Percentiles rank a stretch among this genome's conserved stretches.
phyloP scores from a whole-genome alignment of 2,329 filamentous ascomycete species.

The Calonectria pteridis region DNA sequence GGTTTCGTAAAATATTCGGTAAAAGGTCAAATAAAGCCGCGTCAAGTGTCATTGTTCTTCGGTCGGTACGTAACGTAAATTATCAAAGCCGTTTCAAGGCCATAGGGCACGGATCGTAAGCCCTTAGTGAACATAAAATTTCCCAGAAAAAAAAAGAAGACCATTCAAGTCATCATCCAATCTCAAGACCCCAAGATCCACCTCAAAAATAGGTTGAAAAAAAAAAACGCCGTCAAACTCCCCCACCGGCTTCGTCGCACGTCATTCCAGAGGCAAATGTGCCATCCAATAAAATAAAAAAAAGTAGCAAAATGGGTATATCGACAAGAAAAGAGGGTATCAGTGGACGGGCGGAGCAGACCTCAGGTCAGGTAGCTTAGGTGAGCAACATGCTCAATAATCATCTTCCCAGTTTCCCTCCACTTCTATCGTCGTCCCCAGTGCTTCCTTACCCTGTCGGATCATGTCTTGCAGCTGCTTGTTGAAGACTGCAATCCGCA shows the following conservation, averaged over 20 bases:
- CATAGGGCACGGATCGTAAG: not conserved
- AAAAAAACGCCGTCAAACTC: constrained; percentile 19
- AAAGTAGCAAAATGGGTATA: constrained; percentile 9
- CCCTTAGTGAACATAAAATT: constrained; percentile 11
- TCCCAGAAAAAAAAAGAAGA: not conserved
- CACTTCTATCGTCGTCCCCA: constrained; percentile 80
- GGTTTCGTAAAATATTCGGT: not conserved
- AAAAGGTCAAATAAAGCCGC: not conserved
- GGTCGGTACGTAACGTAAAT: not conserved
- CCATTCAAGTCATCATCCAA: not conserved
- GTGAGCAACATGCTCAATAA: constrained; percentile 35
- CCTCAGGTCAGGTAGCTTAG: not conserved
- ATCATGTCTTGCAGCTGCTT: constrained; percentile 88
- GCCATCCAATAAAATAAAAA: constrained; percentile 19
- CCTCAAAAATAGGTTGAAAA: not conserved
- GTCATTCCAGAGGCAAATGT: not conserved
- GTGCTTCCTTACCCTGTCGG: constrained; percentile 85
- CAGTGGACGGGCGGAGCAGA: constrained; percentile 7
- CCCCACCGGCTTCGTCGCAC: not conserved
- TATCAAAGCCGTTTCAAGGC: not conserved
- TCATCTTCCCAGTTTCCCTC: constrained; percentile 59
- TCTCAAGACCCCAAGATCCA: constrained; percentile 8
- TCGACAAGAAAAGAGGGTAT: constrained; percentile 24
- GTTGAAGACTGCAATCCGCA: constrained; percentile 84
- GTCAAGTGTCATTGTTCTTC: not conserved